Evolutionary conservation across 176 grass and related monocot genomes (phyloP), one percentile per base, ranked within the genome.

Genomic region (Bromus sterilis): DNA sequence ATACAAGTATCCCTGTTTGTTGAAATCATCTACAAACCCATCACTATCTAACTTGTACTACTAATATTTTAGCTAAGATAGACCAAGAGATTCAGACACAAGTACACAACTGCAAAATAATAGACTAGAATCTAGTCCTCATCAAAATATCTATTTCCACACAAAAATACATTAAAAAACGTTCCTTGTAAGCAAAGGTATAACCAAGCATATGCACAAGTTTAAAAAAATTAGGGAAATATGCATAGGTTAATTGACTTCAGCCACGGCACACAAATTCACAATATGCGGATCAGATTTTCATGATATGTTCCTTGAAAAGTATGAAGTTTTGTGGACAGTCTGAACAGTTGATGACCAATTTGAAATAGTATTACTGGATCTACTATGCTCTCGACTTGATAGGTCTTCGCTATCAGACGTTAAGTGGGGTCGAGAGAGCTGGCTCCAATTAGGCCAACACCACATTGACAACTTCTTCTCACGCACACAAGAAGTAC

Each of bases 401-500:
- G 49, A n/a, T 9, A 57, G 74, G 23, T 31, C 63, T 46, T 70
- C 23, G 18, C 36, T 18, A 46, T 53, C 55, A 14, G 20, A 82
- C 28, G 24, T 21, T 14, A 18, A 82, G 23, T 71, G 13, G 40
- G 39, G n/a, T 25, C 36, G 0, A n/a, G 66, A 25, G 40, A 71
- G 40, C 18, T 39, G 18, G 40, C 51, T 60, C 69, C 42, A 29
- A 46, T 87, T 76, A 87, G 41, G 32, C 71, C 32, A 71, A 82
- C 11, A 72, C 64, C 53, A 42, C 1, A 63, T 53, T 24, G 31
- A 78, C 64, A 26, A 35, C 48, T 14, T 62, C n/a, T n/a, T n/a
- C n/a, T n/a, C 62, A 34, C 31, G 30, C 4, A 69, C 20, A 33
- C 11, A 41, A 59, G 1, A 11, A 72, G 5, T 64, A 64, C 55